Base-by-base conservation (phyloP, 2,329 filamentous ascomycete species). In the Aphanoascus verrucosus region DNA sequence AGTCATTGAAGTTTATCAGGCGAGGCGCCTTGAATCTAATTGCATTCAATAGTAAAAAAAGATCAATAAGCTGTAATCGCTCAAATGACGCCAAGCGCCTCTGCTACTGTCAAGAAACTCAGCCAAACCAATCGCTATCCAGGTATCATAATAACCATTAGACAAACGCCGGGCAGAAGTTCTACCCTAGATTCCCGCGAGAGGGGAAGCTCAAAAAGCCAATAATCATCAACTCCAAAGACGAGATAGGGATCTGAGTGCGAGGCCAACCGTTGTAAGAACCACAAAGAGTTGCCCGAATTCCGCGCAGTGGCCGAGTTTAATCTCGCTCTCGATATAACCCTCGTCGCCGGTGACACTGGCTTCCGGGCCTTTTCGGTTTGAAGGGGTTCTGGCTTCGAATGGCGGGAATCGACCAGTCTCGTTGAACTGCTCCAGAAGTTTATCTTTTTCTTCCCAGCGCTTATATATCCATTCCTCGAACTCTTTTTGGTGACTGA, bases 371-470 rank as follows among this genome's bases (percentile, higher is more conserved):
- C 55, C 63, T 56, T 76, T 74, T 11, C 69, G 69, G 17, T 69
- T 72, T 53, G 74, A 72, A 64, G 66, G 74, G 69, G 63, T 75
- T 69, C 64, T 78, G 66, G 58, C 74, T 58, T 85, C 83, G 23
- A 58, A 60, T 3, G 82, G 76, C 0, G 93, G 93, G 63, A 97
- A 95, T 17, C 84, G 79, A 2, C 86, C 88, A 1, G 84, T 90
- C 14, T 78, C 76, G 53, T 84, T 73, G 66, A 88, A 97, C 59
- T 88, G 80, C 61, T 96, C 89, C 64, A 98, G 80, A 44, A 96
- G 76, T 31, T 82, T 81, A 62, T 98, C 91, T 68, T 98, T 98
- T 66, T 95, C 89, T 49, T 84, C 80, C 93, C 93, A 98, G 43
- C 89, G 80, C 54, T 87, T 83, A 32, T 83, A 79, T 28, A 97